Evolutionary conservation across 768 basidiomycete species (phyloP), one percentile per base, ranked within the genome.

Genomic region (Omphalotus guepiniiformis): DNA sequence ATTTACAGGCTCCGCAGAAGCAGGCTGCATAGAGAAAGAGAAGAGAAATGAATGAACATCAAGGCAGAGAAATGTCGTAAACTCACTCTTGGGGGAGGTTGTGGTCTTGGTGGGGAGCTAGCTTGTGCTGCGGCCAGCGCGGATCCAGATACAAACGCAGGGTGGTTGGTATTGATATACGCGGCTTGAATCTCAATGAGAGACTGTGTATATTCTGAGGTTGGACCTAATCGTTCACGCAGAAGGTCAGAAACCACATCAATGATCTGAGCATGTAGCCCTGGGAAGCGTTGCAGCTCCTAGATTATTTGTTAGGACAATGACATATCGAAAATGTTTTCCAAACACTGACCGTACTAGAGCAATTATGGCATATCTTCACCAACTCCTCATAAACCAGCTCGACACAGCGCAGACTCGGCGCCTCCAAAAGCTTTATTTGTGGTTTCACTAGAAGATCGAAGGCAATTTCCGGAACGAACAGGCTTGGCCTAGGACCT

Each of bases 91-190:
- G 77, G 72, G 0, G 74, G 71, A 29, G 64, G 61, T 40, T 64
- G 65, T 19, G 72, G 71, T 56, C 66, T 74, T 37, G 76, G 71
- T 21, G 64, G 73, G 9, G 64, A 58, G 27, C 53, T 40, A n/a
- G 30, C 29, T 41, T 43, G 30, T 11, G 44, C 49, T 25, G 61
- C 23, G 69, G 80, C 79, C 8, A 73, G 61, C 35, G 86, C 79
- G 28, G 88, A 88, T 8, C 88, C 87, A 16, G 85, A 74, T 48
- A 94, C 84, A 66, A 97, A 98, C 26, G 89, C 80, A 5, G 96
- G 96, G 63, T 99, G 96, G 64, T 98, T 98, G 48, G 94, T 98
- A 65, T 99, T 99, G 75, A 99, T 98, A 63, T 99, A 99, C 9
- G 96, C 94, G 1, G 93, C 93, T 66, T 99, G 96, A 40, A 99